These are phyloP conservation scores for Astraeus odoratus DNA, from an alignment of 768 basidiomycete species.

Conservation along the genomic window DNA sequence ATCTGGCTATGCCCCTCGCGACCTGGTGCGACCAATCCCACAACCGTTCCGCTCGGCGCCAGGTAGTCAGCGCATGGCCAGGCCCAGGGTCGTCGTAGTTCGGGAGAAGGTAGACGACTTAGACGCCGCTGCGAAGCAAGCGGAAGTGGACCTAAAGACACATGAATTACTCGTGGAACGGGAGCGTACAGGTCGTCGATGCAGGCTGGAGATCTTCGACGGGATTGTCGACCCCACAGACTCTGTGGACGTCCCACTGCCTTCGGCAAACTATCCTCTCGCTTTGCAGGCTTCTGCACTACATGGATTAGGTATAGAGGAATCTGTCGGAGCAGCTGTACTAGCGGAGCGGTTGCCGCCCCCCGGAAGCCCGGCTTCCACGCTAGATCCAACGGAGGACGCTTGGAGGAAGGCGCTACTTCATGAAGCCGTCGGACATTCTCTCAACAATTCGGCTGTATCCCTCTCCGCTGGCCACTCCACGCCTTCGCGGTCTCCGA, in stretches of 20 bases:
- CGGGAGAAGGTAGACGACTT: constrained; percentile 76
- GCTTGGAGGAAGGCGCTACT: constrained; percentile 73
- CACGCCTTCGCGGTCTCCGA: constrained; percentile 29
- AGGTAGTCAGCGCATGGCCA: constrained; percentile 29
- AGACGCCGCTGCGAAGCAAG: constrained; percentile 62
- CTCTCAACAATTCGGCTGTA: constrained; percentile 46
- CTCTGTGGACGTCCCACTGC: constrained; percentile 70
- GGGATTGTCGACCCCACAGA: constrained; percentile 80
- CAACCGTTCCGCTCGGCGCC: constrained; percentile 27
- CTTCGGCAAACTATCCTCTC: constrained; percentile 62
- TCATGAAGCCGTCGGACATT: constrained; percentile 73
- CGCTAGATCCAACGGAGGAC: constrained; percentile 49
- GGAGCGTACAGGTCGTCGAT: constrained; percentile 33
- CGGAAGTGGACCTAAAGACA: constrained; percentile 62
- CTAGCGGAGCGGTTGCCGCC: constrained; percentile 71
- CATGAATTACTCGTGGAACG: constrained; percentile 44
- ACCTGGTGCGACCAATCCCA: constrained; percentile 31
- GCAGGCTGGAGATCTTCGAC: constrained; percentile 34
- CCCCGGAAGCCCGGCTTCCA: constrained; percentile 54
- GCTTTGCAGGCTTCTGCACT: constrained; percentile 69
- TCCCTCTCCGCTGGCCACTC: constrained; percentile 27
- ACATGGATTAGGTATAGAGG: constrained; percentile 65
- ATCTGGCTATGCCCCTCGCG: constrained; percentile 34
- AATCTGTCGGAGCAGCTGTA: constrained; percentile 69
- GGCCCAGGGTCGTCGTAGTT: constrained; percentile 70